A percentile compares a stretch with the other conserved stretches of the same genome.
phyloP scores from a whole-genome alignment of 495 filamentous ascomycete genomes.

The Evernia prunastri region DNA sequence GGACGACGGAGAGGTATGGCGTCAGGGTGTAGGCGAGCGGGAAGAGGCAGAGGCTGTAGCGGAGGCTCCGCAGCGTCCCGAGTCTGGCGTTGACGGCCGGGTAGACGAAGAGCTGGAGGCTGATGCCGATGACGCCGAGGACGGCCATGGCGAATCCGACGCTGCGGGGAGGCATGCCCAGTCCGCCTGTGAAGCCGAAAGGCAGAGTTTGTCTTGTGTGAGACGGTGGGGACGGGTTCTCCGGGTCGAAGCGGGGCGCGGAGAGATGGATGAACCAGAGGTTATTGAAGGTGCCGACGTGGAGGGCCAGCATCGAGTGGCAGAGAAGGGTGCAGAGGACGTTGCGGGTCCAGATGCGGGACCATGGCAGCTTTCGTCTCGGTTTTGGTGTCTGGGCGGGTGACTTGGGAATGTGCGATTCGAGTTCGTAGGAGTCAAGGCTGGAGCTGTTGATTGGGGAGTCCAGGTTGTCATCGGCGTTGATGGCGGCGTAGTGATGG shows the following conservation, averaged over 20 bases:
- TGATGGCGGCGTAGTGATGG: constrained; percentile 13
- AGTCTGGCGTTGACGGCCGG: constrained; percentile 58
- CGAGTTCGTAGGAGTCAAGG: constrained; percentile 18
- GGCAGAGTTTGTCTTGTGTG: constrained; percentile 42
- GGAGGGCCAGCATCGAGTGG: constrained; percentile 65
- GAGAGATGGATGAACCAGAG: constrained; percentile 83
- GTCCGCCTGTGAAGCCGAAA: constrained; percentile 73
- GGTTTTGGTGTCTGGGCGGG: constrained; percentile 12
- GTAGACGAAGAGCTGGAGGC: constrained; percentile 71
- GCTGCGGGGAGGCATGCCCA: constrained; percentile 65
- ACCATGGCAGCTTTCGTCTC: constrained; percentile 53
- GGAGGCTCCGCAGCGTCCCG: constrained; percentile 63
- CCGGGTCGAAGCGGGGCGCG: constrained; percentile 60
- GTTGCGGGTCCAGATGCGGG: constrained; percentile 72
- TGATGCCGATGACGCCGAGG: constrained; percentile 69
- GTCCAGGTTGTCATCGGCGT: constrained; percentile 17
- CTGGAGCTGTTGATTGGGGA: constrained; percentile 4
- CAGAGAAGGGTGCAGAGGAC: constrained; percentile 61
- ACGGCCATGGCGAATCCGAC: constrained; percentile 76
- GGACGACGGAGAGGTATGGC: constrained; percentile 67
- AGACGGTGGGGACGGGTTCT: constrained; percentile 37
- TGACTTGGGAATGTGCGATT: constrained; percentile 14
- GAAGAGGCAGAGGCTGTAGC: constrained; percentile 63
- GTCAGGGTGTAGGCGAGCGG: constrained; percentile 65
- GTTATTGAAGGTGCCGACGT: constrained; percentile 77